phyloP scores from a whole-genome alignment of 805 yeast genomes.

The Priceomyces castillae region DNA sequence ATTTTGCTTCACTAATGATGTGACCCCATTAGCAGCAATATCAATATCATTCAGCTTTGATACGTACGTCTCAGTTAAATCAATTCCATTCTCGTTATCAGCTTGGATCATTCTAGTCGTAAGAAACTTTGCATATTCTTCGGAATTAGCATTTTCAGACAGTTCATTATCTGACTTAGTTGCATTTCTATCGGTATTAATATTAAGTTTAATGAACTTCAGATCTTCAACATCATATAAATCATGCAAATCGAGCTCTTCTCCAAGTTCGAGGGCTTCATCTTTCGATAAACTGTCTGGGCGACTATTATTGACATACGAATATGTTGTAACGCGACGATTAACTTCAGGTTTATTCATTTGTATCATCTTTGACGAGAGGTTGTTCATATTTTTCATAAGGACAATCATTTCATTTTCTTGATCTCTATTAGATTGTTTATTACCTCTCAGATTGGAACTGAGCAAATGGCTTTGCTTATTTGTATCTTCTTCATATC shows the following conservation, averaged over 20 bases:
- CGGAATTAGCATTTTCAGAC: slow-evolving; percentile 7
- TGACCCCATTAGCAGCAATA: slow-evolving; percentile 31
- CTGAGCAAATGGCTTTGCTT: slow-evolving; percentile 4
- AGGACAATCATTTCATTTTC: slow-evolving; percentile 70
- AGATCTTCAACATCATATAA: slow-evolving; percentile 32
- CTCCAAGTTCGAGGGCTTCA: slow-evolving; percentile 20
- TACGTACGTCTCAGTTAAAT: slow-evolving; percentile 29
- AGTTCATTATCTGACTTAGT: slow-evolving; percentile 18
- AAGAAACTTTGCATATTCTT: slow-evolving; percentile 16
- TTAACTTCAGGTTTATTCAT: slow-evolving; percentile 8
- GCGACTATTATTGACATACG: neutral
- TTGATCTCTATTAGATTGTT: slow-evolving; percentile 12
- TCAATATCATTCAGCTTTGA: slow-evolving; percentile 27
- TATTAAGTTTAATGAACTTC: slow-evolving; percentile 30
- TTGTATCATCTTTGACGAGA: slow-evolving; percentile 74
- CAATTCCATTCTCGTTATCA: slow-evolving; percentile 16
- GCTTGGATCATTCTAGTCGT: slow-evolving; percentile 12
- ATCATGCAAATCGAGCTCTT: slow-evolving; percentile 36
- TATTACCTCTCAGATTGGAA: slow-evolving; percentile 4
- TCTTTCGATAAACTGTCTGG: slow-evolving; percentile 11
- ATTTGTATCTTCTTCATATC: slow-evolving; percentile 44
- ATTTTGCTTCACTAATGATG: slow-evolving; percentile 32
- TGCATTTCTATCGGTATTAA: slow-evolving; percentile 21
- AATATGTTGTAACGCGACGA: neutral
- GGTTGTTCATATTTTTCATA: slow-evolving; percentile 82